phyloP scores from a whole-genome alignment of 2,329 filamentous ascomycete species.

The Gyromitra esculenta region DNA sequence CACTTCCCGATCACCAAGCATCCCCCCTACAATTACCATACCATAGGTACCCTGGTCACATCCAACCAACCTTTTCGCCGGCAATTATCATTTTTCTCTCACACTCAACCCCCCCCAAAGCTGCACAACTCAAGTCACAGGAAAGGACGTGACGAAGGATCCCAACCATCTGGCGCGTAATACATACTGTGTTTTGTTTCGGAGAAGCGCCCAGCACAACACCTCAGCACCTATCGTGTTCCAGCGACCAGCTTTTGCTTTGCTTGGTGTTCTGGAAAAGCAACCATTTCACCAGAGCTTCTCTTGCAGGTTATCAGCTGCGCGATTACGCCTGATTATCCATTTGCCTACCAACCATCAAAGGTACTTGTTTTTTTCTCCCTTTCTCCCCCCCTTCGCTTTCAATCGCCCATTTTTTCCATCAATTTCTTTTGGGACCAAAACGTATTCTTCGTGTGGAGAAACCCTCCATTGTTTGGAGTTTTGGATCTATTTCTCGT shows the following conservation, averaged over 20 bases:
- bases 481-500: slow-evolving; percentile 25
- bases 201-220: slow-evolving; percentile 53
- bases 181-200: slow-evolving; percentile 51
- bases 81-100: slow-evolving; percentile 48
- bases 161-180: slow-evolving; percentile 55
- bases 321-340: slow-evolving; percentile 49
- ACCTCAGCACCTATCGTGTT: slow-evolving; percentile 45
- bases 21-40: slow-evolving; percentile 47
- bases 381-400: slow-evolving; percentile 15
- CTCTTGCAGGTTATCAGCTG: slow-evolving; percentile 52
- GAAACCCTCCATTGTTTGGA: slow-evolving; percentile 12
- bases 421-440: slow-evolving; percentile 30
- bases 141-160: slow-evolving; percentile 45
- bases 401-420: not conserved
- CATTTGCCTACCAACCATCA: slow-evolving; percentile 34
- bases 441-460: slow-evolving; percentile 28
- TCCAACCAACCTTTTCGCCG: slow-evolving; percentile 47
- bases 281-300: slow-evolving; percentile 50
- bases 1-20: slow-evolving; percentile 50
- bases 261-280: slow-evolving; percentile 53
- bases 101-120: slow-evolving; percentile 27
- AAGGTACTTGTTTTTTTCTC: slow-evolving; percentile 46
- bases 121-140: slow-evolving; percentile 50
- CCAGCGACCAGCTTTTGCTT: slow-evolving; percentile 51
- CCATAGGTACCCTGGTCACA: slow-evolving; percentile 45